Evolutionary conservation across 192 early-diverging fungal genomes (phyloP).

Genomic region (Entophlyctis luteolus): DNA sequence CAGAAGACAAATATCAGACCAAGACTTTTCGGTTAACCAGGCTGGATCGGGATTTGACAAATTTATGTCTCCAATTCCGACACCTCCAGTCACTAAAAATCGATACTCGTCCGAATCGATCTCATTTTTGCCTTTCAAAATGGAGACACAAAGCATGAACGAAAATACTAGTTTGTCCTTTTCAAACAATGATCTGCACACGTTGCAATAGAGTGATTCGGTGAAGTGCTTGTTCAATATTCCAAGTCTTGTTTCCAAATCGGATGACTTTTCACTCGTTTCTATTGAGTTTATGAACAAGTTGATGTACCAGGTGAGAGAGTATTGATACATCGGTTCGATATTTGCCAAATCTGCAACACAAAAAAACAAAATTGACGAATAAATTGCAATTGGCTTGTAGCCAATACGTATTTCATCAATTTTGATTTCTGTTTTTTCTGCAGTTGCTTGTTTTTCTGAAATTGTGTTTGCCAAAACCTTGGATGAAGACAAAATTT

Average conservation of each 20-base stretch:
- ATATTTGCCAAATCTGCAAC: constrained; percentile 62
- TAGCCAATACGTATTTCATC: constrained; percentile 61
- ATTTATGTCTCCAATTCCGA: constrained; percentile 32
- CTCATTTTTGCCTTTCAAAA: constrained; percentile 47
- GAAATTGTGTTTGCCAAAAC: constrained; percentile 56
- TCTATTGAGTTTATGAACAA: constrained; percentile 52
- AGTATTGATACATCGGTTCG: constrained; percentile 65
- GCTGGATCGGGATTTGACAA: constrained; percentile 44
- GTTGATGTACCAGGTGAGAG: constrained; percentile 60
- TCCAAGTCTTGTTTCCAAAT: constrained; percentile 40
- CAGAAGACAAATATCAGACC: constrained; percentile 50
- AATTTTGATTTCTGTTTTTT: constrained; percentile 59
- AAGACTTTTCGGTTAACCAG: constrained; percentile 53
- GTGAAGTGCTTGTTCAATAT: constrained; percentile 56
- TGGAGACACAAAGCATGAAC: constrained; percentile 51
- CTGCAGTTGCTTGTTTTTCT: constrained; percentile 57
- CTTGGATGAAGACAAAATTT: constrained; percentile 59
- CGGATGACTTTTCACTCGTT: constrained; percentile 56
- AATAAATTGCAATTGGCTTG: constrained; percentile 53
- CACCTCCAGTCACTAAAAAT: constrained; percentile 56
- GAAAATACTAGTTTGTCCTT: constrained; percentile 64
- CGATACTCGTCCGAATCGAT: constrained; percentile 50
- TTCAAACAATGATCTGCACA: constrained; percentile 61
- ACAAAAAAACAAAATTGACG: constrained; percentile 57
- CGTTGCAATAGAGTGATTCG: constrained; percentile 53